These are phyloP conservation scores for Candida gigantensis DNA, from an alignment of 1,139 yeast genomes.

Conservation along the genomic window DNA sequence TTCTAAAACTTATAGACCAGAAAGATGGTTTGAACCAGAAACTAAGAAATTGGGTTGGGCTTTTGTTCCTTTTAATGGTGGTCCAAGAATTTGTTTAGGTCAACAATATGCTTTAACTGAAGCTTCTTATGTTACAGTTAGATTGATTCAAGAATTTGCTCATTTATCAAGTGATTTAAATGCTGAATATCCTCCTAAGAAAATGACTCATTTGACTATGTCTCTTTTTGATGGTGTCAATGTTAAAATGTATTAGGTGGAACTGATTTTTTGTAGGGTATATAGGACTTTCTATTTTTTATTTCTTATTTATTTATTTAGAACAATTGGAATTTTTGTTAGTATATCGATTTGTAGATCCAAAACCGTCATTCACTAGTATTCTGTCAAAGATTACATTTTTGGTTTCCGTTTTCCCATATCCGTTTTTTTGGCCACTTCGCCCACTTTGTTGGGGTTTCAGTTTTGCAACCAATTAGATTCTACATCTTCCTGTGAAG, in stretches of 20 bases:
- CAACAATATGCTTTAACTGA: slow-evolving; percentile 63
- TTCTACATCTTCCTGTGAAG: too few relatives aligned
- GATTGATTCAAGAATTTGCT: slow-evolving; percentile 38
- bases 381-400: too few relatives aligned
- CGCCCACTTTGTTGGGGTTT: too few relatives aligned
- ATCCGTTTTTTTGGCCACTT: too few relatives aligned
- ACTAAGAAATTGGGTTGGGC: slow-evolving; percentile 49
- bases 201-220: slow-evolving; percentile 37
- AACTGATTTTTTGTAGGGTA: background rate
- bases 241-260: slow-evolving; percentile 15
- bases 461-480: too few relatives aligned
- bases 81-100: slow-evolving; percentile 61
- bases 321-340: too few relatives aligned
- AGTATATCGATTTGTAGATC: too few relatives aligned
- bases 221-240: slow-evolving; percentile 27
- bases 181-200: slow-evolving; percentile 35
- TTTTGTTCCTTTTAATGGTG: slow-evolving; percentile 58
- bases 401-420: too few relatives aligned
- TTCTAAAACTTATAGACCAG: slow-evolving; percentile 46
- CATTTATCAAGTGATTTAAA: slow-evolving; percentile 16
- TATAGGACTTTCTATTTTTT: too few relatives aligned
- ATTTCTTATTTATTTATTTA: too few relatives aligned
- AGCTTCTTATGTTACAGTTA: slow-evolving; percentile 46
- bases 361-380: too few relatives aligned
- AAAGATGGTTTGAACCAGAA: slow-evolving; percentile 47